Evolutionary conservation across 352 stramenopile genomes (phyloP), one percentile per base, ranked within the genome.

Genomic region (Achlya hypogyna): DNA sequence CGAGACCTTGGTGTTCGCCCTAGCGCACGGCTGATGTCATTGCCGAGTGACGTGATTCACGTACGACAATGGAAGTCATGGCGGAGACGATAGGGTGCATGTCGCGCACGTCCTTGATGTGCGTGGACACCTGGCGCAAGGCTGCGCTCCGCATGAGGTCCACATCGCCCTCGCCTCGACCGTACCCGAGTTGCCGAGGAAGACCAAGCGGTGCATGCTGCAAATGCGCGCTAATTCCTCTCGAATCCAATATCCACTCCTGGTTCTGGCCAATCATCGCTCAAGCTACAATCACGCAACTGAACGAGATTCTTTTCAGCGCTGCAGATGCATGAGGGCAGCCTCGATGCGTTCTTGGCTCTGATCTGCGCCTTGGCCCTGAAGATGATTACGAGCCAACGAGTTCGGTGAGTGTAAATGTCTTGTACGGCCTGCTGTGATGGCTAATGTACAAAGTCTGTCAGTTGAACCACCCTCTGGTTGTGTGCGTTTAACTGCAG

Each of bases 61-160:
- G 4, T 67, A 63, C 29, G 5, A 69, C 63, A 63, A 63, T 63
- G 23, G 5, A 32, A 60, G 89, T 80, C 75, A 93, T 78, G 8
- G 74, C 69, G 40, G 82, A 71, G 18, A 93, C 72, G 12, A 91
- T 40, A 49, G 75, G 71, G 18, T 69, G 72, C 38, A 93, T 73
- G 12, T 74, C 73, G 20, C 72, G 77, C 35, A 80, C 74, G 59
- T 93, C 75, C 14, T 77, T 76, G 22, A 93, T 81, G 27, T 66
- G 72, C 67, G 87, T 89, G 62, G 82, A 89, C 29, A 93, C 56
- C 40, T 81, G 80, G 22, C 84, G 81, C 22, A 93, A 73, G 32
- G 84, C 84, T 88, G 67, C 22, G 31, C 42, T 20, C 18, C 18
- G 22, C 42, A 49, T 9, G 38, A 45, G 2, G 2, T 1, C 12